Evolutionary conservation across 2,329 filamentous ascomycete genomes (phyloP), one percentile per base, ranked within the genome.

Genomic region (Dothideomycetidae sp.): DNA sequence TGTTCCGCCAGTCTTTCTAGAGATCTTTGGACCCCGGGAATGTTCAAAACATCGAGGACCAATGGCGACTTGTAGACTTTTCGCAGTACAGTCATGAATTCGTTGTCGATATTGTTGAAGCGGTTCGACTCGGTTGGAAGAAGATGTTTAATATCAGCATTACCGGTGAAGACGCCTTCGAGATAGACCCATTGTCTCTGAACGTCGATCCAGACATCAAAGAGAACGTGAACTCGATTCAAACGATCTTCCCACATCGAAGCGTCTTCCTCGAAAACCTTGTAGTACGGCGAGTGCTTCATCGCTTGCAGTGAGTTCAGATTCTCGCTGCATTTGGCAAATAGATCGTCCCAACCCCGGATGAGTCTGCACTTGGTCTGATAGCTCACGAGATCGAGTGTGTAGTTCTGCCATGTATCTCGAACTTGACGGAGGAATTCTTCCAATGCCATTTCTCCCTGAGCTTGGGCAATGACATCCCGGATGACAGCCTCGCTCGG

Each of bases 121-220:
- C 90, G 78, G 9, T 84, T 86, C 1, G 90, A 94, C 56, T 99
- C 90, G 45, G 93, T 86, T 3, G 92, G 92, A 14, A 99, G 72
- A 36, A 99, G 68, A 57, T 96, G 88, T 62, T 96, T 98, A 67
- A 99, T 98, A 53, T 99, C 90, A 28, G 84, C 88, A 54, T 98
- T 99, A 42, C 90, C 90, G 1, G 88, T 94, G 56, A 99, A 99
- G 21, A 99, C 90, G 47, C 90, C 90, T 61, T 99, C 92, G 4
- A 99, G 73, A 57, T 99, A 99, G 5, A 98, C 90, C 90, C 90
- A 99, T 62, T 98, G 90, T 44, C 92, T 80, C 59, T 99, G 90
- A n/a, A 99, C 92, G 60, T 98, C 92, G 50, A 98, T 98, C 92
- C 92, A 99, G 11, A 98, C 86, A 57, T 99, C 90, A 53, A 99